Conservation (phyloP, 2,329 filamentous ascomycete species). For the Exophiala viscosa region DNA sequence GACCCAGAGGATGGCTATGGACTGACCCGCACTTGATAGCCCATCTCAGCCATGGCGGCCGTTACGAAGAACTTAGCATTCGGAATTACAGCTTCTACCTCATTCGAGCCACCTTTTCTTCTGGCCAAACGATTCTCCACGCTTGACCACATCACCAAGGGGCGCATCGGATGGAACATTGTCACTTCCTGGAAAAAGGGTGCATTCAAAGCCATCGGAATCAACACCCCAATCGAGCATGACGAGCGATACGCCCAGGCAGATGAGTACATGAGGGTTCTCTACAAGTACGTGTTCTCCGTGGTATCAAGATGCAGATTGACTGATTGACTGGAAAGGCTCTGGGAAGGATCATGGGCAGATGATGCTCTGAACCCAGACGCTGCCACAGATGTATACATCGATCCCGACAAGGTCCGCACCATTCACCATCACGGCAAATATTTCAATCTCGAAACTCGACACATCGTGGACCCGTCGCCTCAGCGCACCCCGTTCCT, state of each 20-base stretch:
- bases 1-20: neutral
- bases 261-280: slow-evolving; percentile 58
- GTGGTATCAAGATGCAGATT: neutral
- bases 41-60: slow-evolving; percentile 63
- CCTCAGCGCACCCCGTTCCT: slow-evolving; percentile 57
- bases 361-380: slow-evolving; percentile 56
- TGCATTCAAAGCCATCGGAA: slow-evolving; percentile 60
- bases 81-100: slow-evolving; percentile 61
- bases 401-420: slow-evolving; percentile 57
- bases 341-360: slow-evolving; percentile 56
- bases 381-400: slow-evolving; percentile 53
- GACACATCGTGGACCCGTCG: slow-evolving; percentile 52
- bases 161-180: slow-evolving; percentile 64
- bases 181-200: slow-evolving; percentile 62
- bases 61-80: slow-evolving; percentile 63
- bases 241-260: slow-evolving; percentile 60
- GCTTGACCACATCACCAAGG: slow-evolving; percentile 59
- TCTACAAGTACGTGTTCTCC: slow-evolving; percentile 54
- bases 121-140: slow-evolving; percentile 61
- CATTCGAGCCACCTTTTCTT: slow-evolving; percentile 60
- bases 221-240: slow-evolving; percentile 57
- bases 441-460: slow-evolving; percentile 43
- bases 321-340: slow-evolving; percentile 31
- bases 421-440: slow-evolving; percentile 60
- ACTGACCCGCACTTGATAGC: slow-evolving; percentile 35